Evolutionary conservation across 768 basidiomycete genomes (phyloP), one percentile per base, ranked within the genome.

Genomic region (Pleurotus ostreatus): DNA sequence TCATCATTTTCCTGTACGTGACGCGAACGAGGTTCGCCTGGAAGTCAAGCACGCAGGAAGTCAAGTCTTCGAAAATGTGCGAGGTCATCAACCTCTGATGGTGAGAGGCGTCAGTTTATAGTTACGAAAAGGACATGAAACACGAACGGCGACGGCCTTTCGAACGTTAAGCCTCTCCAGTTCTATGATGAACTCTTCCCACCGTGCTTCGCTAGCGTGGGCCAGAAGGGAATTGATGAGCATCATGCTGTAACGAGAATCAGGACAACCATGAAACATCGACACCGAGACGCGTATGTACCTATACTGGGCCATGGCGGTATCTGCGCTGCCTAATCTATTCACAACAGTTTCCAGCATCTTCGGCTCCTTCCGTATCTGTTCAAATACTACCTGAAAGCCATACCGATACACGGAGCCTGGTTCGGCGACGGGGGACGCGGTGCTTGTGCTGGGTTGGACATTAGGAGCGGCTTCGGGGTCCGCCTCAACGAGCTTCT

Each of bases 401-500:
- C 93, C 94, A 62, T 86, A 94, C 38, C 78, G 81, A 66, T 88
- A 92, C 5, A 92, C 81, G 0, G 87, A 91, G n/a, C 80, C 88
- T 12, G 85, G 80, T 4, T 82, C 81, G 2, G 75, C 69, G 26
- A 66, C 62, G 2, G 88, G 80, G 6, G 78, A 77, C 41, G 68
- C 68, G 60, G 75, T 77, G 63, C 88, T 89, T 18, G 87, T 84
- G 63, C 85, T 81, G 11, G 85, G 78, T 40, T 76, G 58, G 46
- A 80, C 66, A 15, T 83, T 84, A 1, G 88, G 82, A 15, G 83
- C 82, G 58, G 74, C 85, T 61, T 78, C 71, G 15, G 92, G 88
- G 63, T 92, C 89, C 7, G 92, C 92, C 68, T 94, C 92, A 12
- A 94, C 92, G 18, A 96, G 81, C 60, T 88, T 88, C 71, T 92